Base-by-base conservation (phyloP, 306 rosid species). In the Cucurbita argyrosperma region DNA sequence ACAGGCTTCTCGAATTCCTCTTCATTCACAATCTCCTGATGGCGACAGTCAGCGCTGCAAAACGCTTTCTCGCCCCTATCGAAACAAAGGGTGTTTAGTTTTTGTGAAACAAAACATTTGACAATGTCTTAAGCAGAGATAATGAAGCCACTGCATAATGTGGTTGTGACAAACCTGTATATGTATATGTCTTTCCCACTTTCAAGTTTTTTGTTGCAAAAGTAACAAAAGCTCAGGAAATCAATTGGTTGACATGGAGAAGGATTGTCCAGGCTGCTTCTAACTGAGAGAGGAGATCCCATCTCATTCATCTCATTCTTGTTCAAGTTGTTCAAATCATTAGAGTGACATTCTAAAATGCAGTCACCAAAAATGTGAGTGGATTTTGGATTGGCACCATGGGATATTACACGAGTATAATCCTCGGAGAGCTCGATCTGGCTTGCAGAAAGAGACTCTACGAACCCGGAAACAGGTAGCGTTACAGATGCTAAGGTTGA, bases 351-450 rank as follows among this genome's bases (percentile, higher is more conserved):
- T 77, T 79, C 96, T 91, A 88, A 85, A 76, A 92, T 83, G 81
- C 85, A 85, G 80, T 90, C 98, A 72, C 98, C 90, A 84, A 76
- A 92, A 65, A 92, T 87, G 71, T 84, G 96, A 76, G 92, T 92
- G 62, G 87, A 90, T 84, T 88, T 92, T 26, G 96, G 90, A 59
- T 88, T 87, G 42, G 88, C 87, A 23, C 98, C 98, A 70, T 84
- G 96, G 8, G 91, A 83, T 71, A 87, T 92, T 21, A 90, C 96
- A 86, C 98, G 82, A 7, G 98, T 90, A 77, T 92, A 90, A 80
- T 92, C 96, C 88, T 92, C 98, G 49, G 96, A 90, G 46, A 80
- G 91, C 76, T 88, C 96, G 82, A 92, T 87, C 80, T 92, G 90
- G 87, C 76, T 78, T 52, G 96, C 87, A 9, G 96, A 80, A 72